Evolutionary conservation across 495 filamentous ascomycete species (phyloP).

Genomic region (Aspergillus sclerotiicarbonarius): DNA sequence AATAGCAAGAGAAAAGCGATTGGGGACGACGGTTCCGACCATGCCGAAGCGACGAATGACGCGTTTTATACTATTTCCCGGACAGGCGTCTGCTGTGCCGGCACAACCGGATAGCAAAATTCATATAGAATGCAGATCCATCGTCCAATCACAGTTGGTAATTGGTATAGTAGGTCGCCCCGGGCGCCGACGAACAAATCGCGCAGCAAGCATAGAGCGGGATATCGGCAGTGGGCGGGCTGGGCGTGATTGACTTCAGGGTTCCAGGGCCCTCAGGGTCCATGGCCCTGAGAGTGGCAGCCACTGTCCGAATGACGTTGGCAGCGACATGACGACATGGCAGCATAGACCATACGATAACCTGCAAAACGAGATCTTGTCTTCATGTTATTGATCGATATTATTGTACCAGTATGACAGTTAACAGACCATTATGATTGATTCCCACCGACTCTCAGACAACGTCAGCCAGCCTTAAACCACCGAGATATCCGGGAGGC

Average conservation of each 20-base stretch:
- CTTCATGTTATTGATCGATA: no score
- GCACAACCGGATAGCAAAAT: background rate
- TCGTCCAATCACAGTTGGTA: background rate
- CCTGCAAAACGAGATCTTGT: no score
- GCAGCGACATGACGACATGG: no score
- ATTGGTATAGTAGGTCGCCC: background rate
- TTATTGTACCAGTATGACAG: no score
- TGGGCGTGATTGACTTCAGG: no score
- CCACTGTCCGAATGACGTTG: background rate
- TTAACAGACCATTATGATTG: no score
- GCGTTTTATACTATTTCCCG: background rate
- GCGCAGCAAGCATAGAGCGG: background rate
- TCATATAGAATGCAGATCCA: background rate
- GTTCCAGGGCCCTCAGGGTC: background rate
- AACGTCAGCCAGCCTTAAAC: no score
- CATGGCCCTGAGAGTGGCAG: background rate
- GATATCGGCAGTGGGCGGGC: background rate
- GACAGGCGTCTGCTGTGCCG: background rate
- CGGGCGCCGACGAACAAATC: background rate
- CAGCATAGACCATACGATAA: no score
- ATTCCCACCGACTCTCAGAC: no score
- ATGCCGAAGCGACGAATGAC: background rate
- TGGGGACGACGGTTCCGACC: background rate
- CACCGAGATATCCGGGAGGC: no score
- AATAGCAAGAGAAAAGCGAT: background rate